These are phyloP conservation scores for Apophysomyces elegans DNA, from an alignment of 371 early-diverging fungal genomes.

Conservation along the genomic window DNA sequence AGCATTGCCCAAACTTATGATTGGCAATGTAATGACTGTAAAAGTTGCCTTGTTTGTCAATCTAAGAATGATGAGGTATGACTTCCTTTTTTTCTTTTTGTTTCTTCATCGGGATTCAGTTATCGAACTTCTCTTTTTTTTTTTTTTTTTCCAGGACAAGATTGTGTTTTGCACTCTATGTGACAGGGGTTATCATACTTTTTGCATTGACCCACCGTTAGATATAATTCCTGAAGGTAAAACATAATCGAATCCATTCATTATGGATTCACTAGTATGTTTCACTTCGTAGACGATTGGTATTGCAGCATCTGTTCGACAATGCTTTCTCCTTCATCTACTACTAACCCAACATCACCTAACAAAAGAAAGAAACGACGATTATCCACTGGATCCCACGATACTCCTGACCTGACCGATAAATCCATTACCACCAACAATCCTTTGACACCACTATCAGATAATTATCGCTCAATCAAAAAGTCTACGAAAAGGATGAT, in stretches of 20 bases:
- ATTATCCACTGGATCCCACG: not conserved
- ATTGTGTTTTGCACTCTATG: constrained; percentile 40
- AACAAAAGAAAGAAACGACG: not conserved
- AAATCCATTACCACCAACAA: not conserved
- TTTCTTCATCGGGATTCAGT: constrained; percentile 11
- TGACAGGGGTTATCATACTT: constrained; percentile 43
- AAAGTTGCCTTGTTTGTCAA: constrained; percentile 44
- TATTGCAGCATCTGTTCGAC: constrained; percentile 38
- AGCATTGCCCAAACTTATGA: constrained; percentile 41
- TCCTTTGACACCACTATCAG: constrained; percentile 13
- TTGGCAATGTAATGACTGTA: constrained; percentile 53
- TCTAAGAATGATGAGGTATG: constrained; percentile 46
- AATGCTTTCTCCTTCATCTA: constrained; percentile 33
- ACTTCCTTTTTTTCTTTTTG: constrained; percentile 11
- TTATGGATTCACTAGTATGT: constrained; percentile 1
- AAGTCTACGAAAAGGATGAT: constrained; percentile 28
- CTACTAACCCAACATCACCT: constrained; percentile 26
- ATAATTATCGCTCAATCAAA: constrained; percentile 29
- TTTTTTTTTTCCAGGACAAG: constrained; percentile 24
- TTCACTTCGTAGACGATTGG: constrained; percentile 40
- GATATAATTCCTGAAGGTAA: constrained; percentile 42
- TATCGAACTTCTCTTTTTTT: not conserved
- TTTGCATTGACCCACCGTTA: constrained; percentile 39
- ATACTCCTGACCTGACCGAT: too few relatives aligned
- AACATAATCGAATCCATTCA: not conserved